phyloP scores from a whole-genome alignment of 768 basidiomycete genomes.

The Boletus rubropictus region DNA sequence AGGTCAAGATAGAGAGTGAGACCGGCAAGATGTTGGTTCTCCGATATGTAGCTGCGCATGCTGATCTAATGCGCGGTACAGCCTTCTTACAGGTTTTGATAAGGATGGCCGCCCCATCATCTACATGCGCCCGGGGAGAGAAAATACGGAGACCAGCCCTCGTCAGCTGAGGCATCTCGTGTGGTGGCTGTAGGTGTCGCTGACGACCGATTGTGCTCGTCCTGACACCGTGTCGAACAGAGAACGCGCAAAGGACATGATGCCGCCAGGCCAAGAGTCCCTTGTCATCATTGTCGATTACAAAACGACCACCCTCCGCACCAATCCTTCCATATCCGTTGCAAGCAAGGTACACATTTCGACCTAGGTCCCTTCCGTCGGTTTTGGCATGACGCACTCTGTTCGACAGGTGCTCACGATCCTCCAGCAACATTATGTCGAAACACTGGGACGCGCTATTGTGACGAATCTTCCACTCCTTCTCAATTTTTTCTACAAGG shows the following conservation, averaged over 20 bases:
- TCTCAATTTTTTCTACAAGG: conserved; percentile 74
- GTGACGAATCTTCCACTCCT: conserved; percentile 77
- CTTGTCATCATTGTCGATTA: conserved; percentile 84
- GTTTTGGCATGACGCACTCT: neutral
- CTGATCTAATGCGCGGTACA: conserved; percentile 24
- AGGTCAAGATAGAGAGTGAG: conserved; percentile 70
- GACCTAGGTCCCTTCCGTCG: neutral
- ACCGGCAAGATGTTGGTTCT: conserved; percentile 79
- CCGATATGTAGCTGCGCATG: neutral
- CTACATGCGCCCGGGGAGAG: conserved; percentile 83
- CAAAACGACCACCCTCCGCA: conserved; percentile 71
- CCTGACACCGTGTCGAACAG: conserved; percentile 34
- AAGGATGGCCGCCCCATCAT: conserved; percentile 80
- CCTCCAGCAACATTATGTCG: conserved; percentile 84
- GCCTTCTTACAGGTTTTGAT: conserved; percentile 82
- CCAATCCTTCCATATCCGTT: conserved; percentile 78
- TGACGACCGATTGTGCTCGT: neutral
- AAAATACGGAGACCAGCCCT: conserved; percentile 74
- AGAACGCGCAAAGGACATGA: conserved; percentile 84
- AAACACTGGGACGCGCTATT: conserved; percentile 79
- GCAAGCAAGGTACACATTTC: conserved; percentile 57
- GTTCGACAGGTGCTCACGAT: conserved; percentile 59
- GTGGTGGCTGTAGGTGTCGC: conserved; percentile 66
- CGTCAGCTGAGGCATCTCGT: conserved; percentile 82
- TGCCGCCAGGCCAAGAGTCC: conserved; percentile 80